A percentile compares a stretch with the other conserved stretches of the same genome.
phyloP scores from a whole-genome alignment of 495 filamentous ascomycete genomes.

The Talaromyces trachyspermus region DNA sequence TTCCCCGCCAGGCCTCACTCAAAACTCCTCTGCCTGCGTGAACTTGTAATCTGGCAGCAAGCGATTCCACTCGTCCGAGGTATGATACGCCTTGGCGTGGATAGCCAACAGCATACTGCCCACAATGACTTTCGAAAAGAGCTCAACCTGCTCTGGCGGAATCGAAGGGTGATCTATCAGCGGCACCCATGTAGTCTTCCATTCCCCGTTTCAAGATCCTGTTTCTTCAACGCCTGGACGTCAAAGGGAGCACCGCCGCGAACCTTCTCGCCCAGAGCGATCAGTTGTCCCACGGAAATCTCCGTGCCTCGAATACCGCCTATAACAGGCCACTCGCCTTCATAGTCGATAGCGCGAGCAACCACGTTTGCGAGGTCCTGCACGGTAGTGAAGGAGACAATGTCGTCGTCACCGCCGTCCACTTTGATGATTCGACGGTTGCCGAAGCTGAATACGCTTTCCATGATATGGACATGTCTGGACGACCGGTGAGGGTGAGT shows the following conservation, averaged over 20 bases:
- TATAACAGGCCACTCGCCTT: conserved; percentile 48
- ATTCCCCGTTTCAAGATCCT: conserved; percentile 38
- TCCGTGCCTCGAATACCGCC: conserved; percentile 45
- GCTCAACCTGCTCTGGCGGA: conserved; percentile 28
- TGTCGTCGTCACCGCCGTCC: conserved; percentile 34
- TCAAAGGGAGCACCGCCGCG: conserved; percentile 34
- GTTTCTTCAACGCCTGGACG: conserved; percentile 33
- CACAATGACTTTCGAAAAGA: conserved; percentile 22
- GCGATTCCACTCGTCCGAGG: conserved; percentile 46
- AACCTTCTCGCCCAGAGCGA: conserved; percentile 40
- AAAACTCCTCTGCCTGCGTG: conserved; percentile 37
- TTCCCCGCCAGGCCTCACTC: conserved; percentile 39
- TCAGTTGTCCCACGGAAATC: conserved; percentile 31
- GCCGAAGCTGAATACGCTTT: conserved; percentile 38
- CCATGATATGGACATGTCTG: conserved; percentile 37
- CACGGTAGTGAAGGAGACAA: conserved; percentile 40
- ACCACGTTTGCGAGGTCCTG: conserved; percentile 41
- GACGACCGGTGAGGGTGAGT: conserved; percentile 41
- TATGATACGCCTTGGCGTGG: conserved; percentile 27
- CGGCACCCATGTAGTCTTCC: conserved; percentile 39
- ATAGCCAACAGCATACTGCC: conserved; percentile 35
- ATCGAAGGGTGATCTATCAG: conserved; percentile 35
- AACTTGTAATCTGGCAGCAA: conserved; percentile 48
- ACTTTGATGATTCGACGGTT: conserved; percentile 41
- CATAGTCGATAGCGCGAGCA: conserved; percentile 42